Evolutionary conservation across 169 alveolate species (phyloP).

Genomic region (Plasmodium inui): DNA sequence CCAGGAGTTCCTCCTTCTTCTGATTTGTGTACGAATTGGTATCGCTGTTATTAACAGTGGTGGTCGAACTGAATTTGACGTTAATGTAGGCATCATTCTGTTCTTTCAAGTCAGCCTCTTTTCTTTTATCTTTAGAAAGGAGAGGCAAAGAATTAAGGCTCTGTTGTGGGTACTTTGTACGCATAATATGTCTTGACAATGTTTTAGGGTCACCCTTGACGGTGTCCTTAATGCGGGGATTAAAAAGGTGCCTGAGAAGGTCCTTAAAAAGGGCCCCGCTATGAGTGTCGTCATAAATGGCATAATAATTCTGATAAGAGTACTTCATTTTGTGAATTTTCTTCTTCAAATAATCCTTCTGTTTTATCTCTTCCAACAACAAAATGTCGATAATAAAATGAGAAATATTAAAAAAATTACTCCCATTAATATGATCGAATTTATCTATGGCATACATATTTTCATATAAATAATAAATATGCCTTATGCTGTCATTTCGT

Average conservation of each 20-base stretch:
- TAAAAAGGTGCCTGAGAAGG: background rate
- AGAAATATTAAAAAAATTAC: constrained; percentile 61
- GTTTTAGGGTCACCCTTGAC: background rate
- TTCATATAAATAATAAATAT: constrained; percentile 68
- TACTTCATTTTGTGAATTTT: constrained; percentile 55
- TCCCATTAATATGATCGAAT: constrained; percentile 55
- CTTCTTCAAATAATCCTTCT: constrained; percentile 65
- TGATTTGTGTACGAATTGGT: constrained; percentile 7
- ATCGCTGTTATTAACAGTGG: constrained; percentile 26
- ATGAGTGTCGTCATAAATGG: background rate
- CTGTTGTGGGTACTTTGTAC: background rate
- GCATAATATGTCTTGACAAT: background rate
- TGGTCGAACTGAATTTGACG: constrained; percentile 21
- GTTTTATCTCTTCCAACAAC: constrained; percentile 19
- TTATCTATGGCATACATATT: constrained; percentile 71
- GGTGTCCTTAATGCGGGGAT: background rate
- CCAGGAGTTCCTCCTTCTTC: background rate
- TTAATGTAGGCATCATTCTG: background rate
- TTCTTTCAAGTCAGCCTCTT: constrained; percentile 3
- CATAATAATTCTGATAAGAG: constrained; percentile 14
- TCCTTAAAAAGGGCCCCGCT: constrained; percentile 17
- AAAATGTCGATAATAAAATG: constrained; percentile 67
- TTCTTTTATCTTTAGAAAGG: constrained; percentile 4
- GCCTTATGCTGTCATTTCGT: constrained; percentile 30
- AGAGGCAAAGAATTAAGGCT: background rate